phyloP scores from a whole-genome alignment of 108 stramenopile genomes.

The Nannochloropsis oceanica region DNA sequence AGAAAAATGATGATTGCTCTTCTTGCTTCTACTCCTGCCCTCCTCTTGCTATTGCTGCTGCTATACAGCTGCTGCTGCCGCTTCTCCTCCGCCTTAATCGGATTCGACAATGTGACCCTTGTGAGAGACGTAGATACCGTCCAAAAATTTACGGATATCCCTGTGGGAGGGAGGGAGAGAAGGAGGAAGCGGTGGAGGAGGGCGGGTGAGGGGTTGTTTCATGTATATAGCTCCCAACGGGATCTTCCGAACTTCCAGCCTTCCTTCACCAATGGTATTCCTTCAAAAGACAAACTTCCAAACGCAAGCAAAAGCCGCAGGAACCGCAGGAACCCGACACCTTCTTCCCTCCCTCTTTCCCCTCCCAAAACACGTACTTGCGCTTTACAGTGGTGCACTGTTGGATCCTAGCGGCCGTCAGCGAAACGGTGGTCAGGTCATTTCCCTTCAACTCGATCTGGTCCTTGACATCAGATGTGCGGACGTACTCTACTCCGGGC shows the following conservation, averaged over 20 bases:
- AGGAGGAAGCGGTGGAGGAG: neutral
- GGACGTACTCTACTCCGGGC: constrained; percentile 77
- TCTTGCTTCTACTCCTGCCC: no score
- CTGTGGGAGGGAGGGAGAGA: neutral
- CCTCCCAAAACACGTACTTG: constrained; percentile 42
- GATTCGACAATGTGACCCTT: constrained; percentile 34
- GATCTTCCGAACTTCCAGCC: no score
- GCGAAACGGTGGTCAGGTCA: constrained; percentile 86
- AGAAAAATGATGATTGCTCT: no score
- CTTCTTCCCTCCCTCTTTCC: no score
- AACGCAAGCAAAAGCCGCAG: neutral
- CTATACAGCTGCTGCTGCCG: no score
- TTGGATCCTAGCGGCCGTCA: constrained; percentile 85
- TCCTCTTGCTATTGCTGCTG: no score
- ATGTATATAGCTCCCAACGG: no score
- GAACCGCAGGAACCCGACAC: neutral
- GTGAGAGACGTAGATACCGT: constrained; percentile 97
- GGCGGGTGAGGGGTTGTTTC: neutral
- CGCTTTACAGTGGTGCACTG: constrained; percentile 84
- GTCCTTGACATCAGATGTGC: constrained; percentile 92
- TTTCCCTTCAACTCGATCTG: constrained; percentile 90
- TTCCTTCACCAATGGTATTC: no score
- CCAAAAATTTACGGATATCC: constrained; percentile 99
- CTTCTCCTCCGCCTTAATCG: neutral
- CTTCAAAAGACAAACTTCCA: neutral